phyloP scores from a whole-genome alignment of 1,139 yeast genomes.

The Magnusiomyces fungicola region DNA sequence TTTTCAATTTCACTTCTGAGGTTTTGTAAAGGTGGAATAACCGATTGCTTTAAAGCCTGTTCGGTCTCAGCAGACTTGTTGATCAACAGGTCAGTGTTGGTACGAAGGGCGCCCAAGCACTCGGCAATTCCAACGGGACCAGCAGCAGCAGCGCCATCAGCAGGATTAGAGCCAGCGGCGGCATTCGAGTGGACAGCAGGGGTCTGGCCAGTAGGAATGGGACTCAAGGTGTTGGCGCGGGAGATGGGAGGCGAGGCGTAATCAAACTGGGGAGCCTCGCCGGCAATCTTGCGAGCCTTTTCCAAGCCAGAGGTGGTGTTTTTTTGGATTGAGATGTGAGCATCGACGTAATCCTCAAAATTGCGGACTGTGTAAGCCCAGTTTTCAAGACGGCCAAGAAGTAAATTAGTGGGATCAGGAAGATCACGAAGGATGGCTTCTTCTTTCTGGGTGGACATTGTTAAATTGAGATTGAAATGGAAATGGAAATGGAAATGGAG shows the following conservation, averaged over 20 bases:
- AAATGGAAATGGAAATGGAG: no score
- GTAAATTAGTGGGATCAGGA: slow-evolving; percentile 33
- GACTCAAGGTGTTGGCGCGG: slow-evolving; percentile 5
- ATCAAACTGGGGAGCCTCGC: slow-evolving; percentile 32
- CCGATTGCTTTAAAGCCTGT: slow-evolving; percentile 26
- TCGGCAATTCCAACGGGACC: slow-evolving; percentile 29
- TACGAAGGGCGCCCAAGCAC: slow-evolving; percentile 30
- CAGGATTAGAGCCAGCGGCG: slow-evolving; percentile 11
- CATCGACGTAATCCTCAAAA: slow-evolving; percentile 29
- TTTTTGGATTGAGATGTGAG: slow-evolving; percentile 26
- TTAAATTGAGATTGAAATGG: no score
- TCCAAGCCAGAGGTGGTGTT: slow-evolving; percentile 26
- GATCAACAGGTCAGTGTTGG: slow-evolving; percentile 29
- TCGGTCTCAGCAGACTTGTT: slow-evolving; percentile 32
- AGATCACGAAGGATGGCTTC: slow-evolving; percentile 23
- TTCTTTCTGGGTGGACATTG: slow-evolving; percentile 13
- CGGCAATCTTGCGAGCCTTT: slow-evolving; percentile 30
- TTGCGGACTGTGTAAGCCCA: slow-evolving; percentile 32
- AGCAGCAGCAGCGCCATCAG: slow-evolving; percentile 9
- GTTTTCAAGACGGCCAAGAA: slow-evolving; percentile 32
- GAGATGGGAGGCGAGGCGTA: slow-evolving; percentile 6
- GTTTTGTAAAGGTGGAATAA: slow-evolving; percentile 33
- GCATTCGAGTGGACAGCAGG: slow-evolving; percentile 8
- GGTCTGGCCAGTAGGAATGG: slow-evolving; percentile 1
- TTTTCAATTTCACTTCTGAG: slow-evolving; percentile 35